Conservation (phyloP, 139 green algal genomes). For the Chlorella sp. region DNA sequence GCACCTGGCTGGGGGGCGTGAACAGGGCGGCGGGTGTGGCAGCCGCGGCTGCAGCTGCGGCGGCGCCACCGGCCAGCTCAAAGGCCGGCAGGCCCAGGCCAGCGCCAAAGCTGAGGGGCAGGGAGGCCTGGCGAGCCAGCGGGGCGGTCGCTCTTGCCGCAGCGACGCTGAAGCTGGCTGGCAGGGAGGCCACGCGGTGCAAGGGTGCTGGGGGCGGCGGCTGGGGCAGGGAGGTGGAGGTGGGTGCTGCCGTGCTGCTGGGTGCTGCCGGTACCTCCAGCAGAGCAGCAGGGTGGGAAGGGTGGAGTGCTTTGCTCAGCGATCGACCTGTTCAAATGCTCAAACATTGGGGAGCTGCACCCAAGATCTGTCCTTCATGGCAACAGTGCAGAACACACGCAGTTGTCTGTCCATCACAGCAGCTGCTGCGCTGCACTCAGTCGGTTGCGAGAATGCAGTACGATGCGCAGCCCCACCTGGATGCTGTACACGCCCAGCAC, state of each 20-base stretch:
- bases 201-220: neutral
- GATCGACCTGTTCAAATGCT: too few relatives aligned
- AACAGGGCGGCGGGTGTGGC: neutral
- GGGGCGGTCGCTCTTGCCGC: neutral
- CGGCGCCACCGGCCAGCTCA: neutral
- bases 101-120: neutral
- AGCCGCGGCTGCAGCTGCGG: neutral
- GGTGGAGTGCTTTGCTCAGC: neutral
- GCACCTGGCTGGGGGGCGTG: neutral
- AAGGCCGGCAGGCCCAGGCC: too few relatives aligned
- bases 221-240: too few relatives aligned
- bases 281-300: too few relatives aligned
- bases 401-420: too few relatives aligned
- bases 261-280: too few relatives aligned
- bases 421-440: neutral
- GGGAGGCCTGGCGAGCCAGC: neutral
- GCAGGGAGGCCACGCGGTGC: neutral
- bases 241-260: too few relatives aligned
- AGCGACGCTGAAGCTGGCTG: neutral
- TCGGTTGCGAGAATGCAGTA: neutral
- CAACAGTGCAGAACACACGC: too few relatives aligned
- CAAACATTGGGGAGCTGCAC: too few relatives aligned
- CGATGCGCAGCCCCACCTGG: neutral
- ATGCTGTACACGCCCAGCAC: neutral
- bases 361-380: too few relatives aligned